Percentiles rank a stretch among this genome's conserved stretches.
These are phyloP conservation scores for Protomyces gravidus DNA, from an alignment of 1,139 yeast species.

Conservation along the genomic window DNA sequence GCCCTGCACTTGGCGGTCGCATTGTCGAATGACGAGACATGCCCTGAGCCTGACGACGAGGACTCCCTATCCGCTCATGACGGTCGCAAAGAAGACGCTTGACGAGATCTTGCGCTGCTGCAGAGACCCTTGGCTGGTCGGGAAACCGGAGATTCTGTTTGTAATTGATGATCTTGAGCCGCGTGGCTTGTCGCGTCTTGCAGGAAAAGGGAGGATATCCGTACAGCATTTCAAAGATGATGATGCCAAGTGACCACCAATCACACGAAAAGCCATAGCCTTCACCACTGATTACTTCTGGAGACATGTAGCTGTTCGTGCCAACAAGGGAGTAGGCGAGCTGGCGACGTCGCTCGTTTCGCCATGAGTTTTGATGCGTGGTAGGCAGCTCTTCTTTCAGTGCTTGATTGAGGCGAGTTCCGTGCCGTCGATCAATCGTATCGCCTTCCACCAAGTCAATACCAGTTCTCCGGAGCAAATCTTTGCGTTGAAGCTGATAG, in stretches of 20 bases:
- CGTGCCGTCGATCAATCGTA: slow-evolving; percentile 26
- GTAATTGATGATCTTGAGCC: slow-evolving; percentile 26
- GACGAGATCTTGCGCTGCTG: slow-evolving; percentile 69
- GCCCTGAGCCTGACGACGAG: not conserved
- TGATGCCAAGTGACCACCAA: slow-evolving; percentile 98
- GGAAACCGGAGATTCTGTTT: slow-evolving; percentile 25
- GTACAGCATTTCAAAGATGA: slow-evolving; percentile 79
- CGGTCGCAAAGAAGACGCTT: slow-evolving; percentile 60
- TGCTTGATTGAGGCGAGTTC: not conserved
- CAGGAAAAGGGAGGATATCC: slow-evolving; percentile 95
- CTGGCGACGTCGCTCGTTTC: slow-evolving; percentile 17
- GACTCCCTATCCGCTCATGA: slow-evolving; percentile 59
- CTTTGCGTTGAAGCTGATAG: slow-evolving; percentile 27
- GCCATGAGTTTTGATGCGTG: slow-evolving; percentile 26
- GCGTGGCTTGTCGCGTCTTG: slow-evolving; percentile 45
- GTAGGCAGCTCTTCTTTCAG: slow-evolving; percentile 1
- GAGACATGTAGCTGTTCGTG: slow-evolving; percentile 93
- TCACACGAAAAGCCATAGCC: slow-evolving; percentile 83
- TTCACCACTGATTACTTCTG: slow-evolving; percentile 81
- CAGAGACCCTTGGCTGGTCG: slow-evolving; percentile 46
- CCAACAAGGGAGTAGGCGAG: slow-evolving; percentile 67
- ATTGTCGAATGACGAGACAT: not conserved
- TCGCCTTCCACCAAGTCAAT: slow-evolving; percentile 24
- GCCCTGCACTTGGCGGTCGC: not conserved
- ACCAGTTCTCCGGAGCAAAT: slow-evolving; percentile 27